A percentile compares a stretch with the other conserved stretches of the same genome.
phyloP scores from a whole-genome alignment of 116 monocot genomes.

The Trichopus zeylanicus region DNA sequence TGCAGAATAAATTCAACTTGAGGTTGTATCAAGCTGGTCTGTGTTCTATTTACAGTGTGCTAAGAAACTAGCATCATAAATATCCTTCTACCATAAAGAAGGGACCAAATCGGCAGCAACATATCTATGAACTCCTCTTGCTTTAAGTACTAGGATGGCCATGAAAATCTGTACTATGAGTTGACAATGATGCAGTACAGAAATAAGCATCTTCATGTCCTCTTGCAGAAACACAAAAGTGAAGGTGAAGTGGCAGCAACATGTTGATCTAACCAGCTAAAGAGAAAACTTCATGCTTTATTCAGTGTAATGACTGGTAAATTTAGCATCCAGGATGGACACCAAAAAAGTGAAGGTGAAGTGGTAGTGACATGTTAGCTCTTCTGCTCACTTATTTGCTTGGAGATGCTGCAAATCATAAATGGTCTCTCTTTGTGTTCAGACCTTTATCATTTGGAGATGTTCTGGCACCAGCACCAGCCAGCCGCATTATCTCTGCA shows the following conservation, averaged over 20 bases:
- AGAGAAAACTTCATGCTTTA: not conserved
- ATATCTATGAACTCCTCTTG: too few relatives aligned
- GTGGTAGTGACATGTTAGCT: not conserved
- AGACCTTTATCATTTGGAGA: conserved; percentile 35
- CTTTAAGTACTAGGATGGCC: too few relatives aligned
- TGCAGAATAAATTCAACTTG: too few relatives aligned
- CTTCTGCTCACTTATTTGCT: conserved; percentile 34
- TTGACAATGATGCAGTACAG: too few relatives aligned
- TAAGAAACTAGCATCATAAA: too few relatives aligned
- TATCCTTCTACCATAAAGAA: too few relatives aligned
- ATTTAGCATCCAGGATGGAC: too few relatives aligned
- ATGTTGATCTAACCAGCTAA: not conserved
- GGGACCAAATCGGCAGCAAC: too few relatives aligned
- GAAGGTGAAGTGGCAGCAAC: not conserved
- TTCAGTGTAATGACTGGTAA: not conserved
- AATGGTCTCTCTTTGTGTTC: conserved; percentile 33
- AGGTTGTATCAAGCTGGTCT: too few relatives aligned
- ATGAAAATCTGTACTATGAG: too few relatives aligned
- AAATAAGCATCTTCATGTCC: not conserved
- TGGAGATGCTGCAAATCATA: conserved; percentile 27
- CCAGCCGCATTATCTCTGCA: conserved; percentile 56
- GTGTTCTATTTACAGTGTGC: too few relatives aligned
- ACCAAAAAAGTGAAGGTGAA: not conserved
- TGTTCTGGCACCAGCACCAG: conserved; percentile 26
- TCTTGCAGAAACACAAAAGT: too few relatives aligned